A percentile compares a stretch with the other conserved stretches of the same genome.
Conservation (phyloP, 1,284 basidiomycete species). For the Volvariella volvacea region DNA sequence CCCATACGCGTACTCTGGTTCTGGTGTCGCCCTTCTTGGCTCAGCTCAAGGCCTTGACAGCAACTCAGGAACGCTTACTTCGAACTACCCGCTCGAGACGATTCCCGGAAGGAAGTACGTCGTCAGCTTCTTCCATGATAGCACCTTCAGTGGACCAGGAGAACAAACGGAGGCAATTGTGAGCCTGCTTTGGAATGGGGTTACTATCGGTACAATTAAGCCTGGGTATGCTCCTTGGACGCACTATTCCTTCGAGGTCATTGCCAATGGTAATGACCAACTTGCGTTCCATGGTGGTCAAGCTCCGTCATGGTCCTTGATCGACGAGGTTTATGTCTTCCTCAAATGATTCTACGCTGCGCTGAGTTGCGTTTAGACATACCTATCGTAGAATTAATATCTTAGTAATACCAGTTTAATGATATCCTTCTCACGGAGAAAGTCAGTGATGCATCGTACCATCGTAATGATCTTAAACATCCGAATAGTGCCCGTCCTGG, state of each 20-base stretch:
- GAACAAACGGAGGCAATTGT: slow-evolving; percentile 18
- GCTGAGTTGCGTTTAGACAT: no score
- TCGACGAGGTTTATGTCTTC: no score
- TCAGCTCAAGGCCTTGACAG: slow-evolving; percentile 18
- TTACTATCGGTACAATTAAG: slow-evolving; percentile 12
- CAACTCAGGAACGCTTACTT: slow-evolving; percentile 19
- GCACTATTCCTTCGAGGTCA: slow-evolving; percentile 15
- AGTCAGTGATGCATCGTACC: no score
- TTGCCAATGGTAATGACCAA: slow-evolving; percentile 16
- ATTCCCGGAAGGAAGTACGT: slow-evolving; percentile 17
- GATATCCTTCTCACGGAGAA: no score
- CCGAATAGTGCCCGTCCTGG: no score
- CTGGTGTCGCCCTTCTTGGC: slow-evolving; percentile 21
- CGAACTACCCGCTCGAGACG: slow-evolving; percentile 15
- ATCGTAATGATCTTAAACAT: no score
- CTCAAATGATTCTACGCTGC: no score
- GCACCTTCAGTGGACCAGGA: slow-evolving; percentile 15
- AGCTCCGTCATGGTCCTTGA: slow-evolving; percentile 24
- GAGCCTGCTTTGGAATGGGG: slow-evolving; percentile 22
- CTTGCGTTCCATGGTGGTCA: slow-evolving; percentile 20
- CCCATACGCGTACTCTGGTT: slow-evolving; percentile 20
- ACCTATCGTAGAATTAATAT: no score
- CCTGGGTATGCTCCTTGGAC: slow-evolving; percentile 16
- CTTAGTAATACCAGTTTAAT: no score
- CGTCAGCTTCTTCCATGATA: slow-evolving; percentile 20